phyloP scores from a whole-genome alignment of 108 stramenopile species.

The Fistulifera pelliculosa region DNA sequence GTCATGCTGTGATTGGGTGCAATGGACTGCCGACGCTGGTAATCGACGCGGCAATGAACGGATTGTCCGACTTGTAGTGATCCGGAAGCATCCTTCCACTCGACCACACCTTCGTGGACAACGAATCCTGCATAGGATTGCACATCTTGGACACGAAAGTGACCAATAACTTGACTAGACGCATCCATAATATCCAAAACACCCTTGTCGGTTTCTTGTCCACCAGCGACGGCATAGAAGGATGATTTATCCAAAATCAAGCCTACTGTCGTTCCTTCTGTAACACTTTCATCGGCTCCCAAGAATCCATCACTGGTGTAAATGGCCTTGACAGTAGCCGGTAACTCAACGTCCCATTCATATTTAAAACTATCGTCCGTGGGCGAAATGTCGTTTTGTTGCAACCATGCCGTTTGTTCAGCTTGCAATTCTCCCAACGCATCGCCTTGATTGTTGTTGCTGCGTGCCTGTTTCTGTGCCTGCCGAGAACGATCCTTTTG shows the following conservation, averaged over 20 bases:
- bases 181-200: slow-evolving; percentile 42
- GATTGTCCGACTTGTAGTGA: slow-evolving; percentile 46
- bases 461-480: slow-evolving; percentile 54
- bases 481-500: slow-evolving; percentile 78
- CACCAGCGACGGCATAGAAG: slow-evolving; percentile 97
- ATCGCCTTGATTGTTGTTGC: slow-evolving; percentile 28
- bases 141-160: slow-evolving; percentile 76
- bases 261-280: slow-evolving; percentile 54
- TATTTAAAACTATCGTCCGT: slow-evolving; percentile 87
- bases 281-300: slow-evolving; percentile 16
- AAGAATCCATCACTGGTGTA: slow-evolving; percentile 72
- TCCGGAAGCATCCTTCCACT: slow-evolving; percentile 19
- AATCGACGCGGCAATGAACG: slow-evolving; percentile 87
- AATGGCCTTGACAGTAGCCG: slow-evolving; percentile 78
- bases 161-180: slow-evolving; percentile 56
- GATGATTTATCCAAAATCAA: slow-evolving; percentile 85
- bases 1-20: slow-evolving; percentile 99
- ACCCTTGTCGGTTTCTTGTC: slow-evolving; percentile 93
- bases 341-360: slow-evolving; percentile 71
- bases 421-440: slow-evolving; percentile 81
- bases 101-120: slow-evolving; percentile 73
- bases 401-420: slow-evolving; percentile 89
- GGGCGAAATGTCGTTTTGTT: slow-evolving; percentile 53
- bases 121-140: slow-evolving; percentile 86
- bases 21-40: slow-evolving; percentile 75